phyloP scores from a whole-genome alignment of 1,284 basidiomycete species.

The Ganoderma resinaceum region DNA sequence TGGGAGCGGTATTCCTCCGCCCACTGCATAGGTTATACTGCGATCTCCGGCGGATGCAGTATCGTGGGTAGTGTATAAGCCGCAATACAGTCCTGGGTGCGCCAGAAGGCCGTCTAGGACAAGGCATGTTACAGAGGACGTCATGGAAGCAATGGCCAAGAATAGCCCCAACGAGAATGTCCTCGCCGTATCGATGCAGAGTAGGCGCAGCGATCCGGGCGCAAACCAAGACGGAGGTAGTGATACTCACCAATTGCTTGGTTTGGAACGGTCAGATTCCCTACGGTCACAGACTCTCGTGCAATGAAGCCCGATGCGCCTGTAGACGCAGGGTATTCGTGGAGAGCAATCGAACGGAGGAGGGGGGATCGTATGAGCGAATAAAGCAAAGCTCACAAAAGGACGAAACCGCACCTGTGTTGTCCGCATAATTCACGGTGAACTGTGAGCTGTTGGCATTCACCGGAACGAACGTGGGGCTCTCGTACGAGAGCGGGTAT shows the following conservation, averaged over 20 bases:
- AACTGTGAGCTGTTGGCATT: constrained; percentile 68
- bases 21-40: not conserved
- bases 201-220: too few species aligned
- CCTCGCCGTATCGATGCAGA: not conserved
- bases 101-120: not conserved
- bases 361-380: not conserved
- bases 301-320: constrained; percentile 75
- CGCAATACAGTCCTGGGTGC: not conserved
- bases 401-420: constrained; percentile 54
- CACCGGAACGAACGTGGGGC: constrained; percentile 66
- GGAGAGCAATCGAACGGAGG: not conserved
- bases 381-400: not conserved
- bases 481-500: constrained; percentile 71
- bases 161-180: not conserved
- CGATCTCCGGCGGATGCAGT: not conserved
- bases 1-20: not conserved
- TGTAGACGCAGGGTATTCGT: constrained; percentile 33
- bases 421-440: constrained; percentile 67
- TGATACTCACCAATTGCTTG: constrained; percentile 67
- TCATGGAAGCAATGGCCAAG: constrained; percentile 4
- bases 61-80: not conserved
- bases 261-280: constrained; percentile 61
- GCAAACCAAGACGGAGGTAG: not conserved
- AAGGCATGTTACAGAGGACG: not conserved
- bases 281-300: constrained; percentile 62